Base-by-base conservation (phyloP, 106 monocot species). In the Platanthera zijinensis region DNA sequence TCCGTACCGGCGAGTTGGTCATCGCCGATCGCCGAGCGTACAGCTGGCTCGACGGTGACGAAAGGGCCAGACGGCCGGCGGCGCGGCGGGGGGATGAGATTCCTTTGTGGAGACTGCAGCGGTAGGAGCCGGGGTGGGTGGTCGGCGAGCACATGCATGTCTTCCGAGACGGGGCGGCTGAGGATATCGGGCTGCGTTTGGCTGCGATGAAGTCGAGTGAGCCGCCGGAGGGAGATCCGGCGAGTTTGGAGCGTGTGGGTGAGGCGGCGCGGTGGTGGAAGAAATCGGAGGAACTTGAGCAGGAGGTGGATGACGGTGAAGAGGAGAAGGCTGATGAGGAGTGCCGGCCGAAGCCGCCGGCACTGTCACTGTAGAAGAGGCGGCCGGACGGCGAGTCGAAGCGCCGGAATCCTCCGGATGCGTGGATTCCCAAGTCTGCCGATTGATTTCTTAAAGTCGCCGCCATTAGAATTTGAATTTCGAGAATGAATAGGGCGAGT, bases 131-230 rank as follows among this genome's bases (percentile, higher is more conserved):
- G 5, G 89, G 89, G n/a, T 89, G 89, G 4, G 79, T 89, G 56
- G 86, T 89, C 71, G 89, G 89, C 7, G 89, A 86, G 78, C 89
- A 89, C 82, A 86, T 80, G 75, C 89, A 89, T 7, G 84, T 89
- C 79, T 73, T 85, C 77, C 30, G 83, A 83, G 5, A 77, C 77
- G 8, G 81, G 78, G 52, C 59, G 39, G 49, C 32, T 15, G 74
- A 53, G 61, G 69, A 21, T 50, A 68, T 52, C 48, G 71, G 73
- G 17, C 80, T 59, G n/a, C 77, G 50, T 14, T 78, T 77, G 54
- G 83, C 80, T 6, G 73, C 50, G 39, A 82, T 32, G 0, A 73
- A 32, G 22, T 32, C 79, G 74, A 82, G 13, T 22, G 89, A 77
- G 74, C 85, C 78, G 30, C 78, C 51, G 73, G 75, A 11, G 12